Conservation (phyloP, 2,329 filamentous ascomycete genomes). For the Elsinoe perseae region DNA sequence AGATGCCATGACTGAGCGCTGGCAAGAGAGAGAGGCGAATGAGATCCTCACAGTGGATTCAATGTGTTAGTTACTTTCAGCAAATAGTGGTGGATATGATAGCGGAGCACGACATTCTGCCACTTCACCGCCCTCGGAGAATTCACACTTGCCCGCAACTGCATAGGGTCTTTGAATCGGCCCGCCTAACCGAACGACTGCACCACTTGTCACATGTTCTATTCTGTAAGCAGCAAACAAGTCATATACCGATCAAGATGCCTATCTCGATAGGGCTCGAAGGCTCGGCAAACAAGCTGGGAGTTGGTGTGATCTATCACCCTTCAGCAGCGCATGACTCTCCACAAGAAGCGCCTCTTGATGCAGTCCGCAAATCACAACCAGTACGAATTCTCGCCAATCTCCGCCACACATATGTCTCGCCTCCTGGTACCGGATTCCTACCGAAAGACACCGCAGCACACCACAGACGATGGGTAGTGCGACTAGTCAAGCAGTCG, state of each 20-base stretch:
- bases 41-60: not conserved
- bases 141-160: not conserved
- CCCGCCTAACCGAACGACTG: not conserved
- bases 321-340: conserved; percentile 38
- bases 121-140: conserved; percentile 9
- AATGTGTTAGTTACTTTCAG: not conserved
- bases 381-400: conserved; percentile 75
- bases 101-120: conserved; percentile 3
- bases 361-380: conserved; percentile 25
- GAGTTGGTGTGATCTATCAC: conserved; percentile 85
- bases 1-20: not conserved
- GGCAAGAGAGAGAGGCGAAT: not conserved
- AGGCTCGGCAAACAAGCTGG: conserved; percentile 96
- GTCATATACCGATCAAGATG: conserved; percentile 22
- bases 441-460: conserved; percentile 91
- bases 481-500: conserved; percentile 69
- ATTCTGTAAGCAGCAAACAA: not conserved
- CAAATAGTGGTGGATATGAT: conserved; percentile 5
- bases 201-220: not conserved
- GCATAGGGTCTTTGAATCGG: not conserved
- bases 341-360: conserved; percentile 16
- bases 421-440: conserved; percentile 88
- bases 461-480: conserved; percentile 84
- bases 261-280: conserved; percentile 67
- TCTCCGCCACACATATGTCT: conserved; percentile 85